A percentile compares a stretch with the other conserved stretches of the same genome.
phyloP scores from a whole-genome alignment of 768 basidiomycete species.

The Tylopilus rubrobrunneus region DNA sequence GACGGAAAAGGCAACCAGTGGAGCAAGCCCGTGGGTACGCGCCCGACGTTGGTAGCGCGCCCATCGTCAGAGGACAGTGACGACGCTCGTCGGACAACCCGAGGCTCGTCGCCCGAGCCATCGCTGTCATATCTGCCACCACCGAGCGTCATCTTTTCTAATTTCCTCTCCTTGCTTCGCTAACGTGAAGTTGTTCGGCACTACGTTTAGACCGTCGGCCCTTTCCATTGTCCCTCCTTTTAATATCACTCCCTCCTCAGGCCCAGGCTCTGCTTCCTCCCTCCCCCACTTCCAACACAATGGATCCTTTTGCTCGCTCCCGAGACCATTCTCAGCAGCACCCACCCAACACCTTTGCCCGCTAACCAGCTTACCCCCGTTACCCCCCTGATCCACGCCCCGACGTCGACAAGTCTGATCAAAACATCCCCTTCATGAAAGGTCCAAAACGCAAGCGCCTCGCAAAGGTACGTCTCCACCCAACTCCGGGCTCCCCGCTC shows the following conservation, averaged over 20 bases:
- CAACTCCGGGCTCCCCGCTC: background rate
- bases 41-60: slow-evolving; percentile 2
- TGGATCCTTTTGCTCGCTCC: slow-evolving; percentile 36
- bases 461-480: slow-evolving; percentile 39
- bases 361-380: slow-evolving; percentile 17
- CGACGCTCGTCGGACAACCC: background rate
- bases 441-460: slow-evolving; percentile 52
- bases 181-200: slow-evolving; percentile 24
- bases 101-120: background rate
- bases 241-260: slow-evolving; percentile 18
- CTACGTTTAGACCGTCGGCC: slow-evolving; percentile 27
- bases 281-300: slow-evolving; percentile 11
- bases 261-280: background rate
- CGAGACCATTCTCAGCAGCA: slow-evolving; percentile 13
- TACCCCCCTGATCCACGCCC: slow-evolving; percentile 16
- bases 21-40: background rate
- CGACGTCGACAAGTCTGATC: slow-evolving; percentile 29
- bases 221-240: slow-evolving; percentile 21
- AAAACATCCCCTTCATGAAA: slow-evolving; percentile 44
- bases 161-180: slow-evolving; percentile 15
- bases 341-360: slow-evolving; percentile 22
- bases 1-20: slow-evolving; percentile 14
- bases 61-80: slow-evolving; percentile 9
- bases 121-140: background rate
- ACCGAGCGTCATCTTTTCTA: slow-evolving; percentile 9